Percentiles rank a stretch among this genome's conserved stretches.
Conservation (phyloP, 75 land plant species). For the Cryptomeria japonica region DNA sequence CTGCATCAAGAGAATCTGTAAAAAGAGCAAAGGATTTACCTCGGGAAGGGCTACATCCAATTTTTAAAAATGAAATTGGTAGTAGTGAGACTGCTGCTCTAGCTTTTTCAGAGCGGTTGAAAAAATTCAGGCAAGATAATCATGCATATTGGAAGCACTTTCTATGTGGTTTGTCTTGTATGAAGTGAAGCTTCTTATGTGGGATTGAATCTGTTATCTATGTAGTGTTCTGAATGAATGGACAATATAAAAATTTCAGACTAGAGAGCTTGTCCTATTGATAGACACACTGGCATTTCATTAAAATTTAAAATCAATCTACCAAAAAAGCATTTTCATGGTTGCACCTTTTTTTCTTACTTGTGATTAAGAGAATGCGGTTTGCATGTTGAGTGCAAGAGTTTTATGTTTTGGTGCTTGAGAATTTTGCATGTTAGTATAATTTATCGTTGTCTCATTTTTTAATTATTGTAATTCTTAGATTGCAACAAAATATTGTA, state of each 20-base stretch:
- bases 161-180: slow-evolving; percentile 9
- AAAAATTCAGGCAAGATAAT: slow-evolving; percentile 61
- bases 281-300: background rate
- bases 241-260: background rate
- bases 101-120: slow-evolving; percentile 89
- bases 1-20: slow-evolving; percentile 80
- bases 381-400: background rate
- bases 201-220: background rate
- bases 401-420: background rate
- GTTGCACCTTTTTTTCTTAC: background rate
- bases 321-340: background rate
- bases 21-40: slow-evolving; percentile 73
- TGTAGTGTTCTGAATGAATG: background rate
- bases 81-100: slow-evolving; percentile 66
- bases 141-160: background rate
- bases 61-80: slow-evolving; percentile 58
- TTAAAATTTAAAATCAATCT: background rate
- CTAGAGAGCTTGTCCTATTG: background rate
- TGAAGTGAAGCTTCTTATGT: background rate
- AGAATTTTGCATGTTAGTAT: background rate
- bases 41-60: slow-evolving; percentile 87
- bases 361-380: background rate
- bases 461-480: background rate
- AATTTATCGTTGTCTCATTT: background rate
- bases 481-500: background rate